Base-by-base conservation (phyloP, 1,139 yeast genomes). In the Pichia sp. region DNA sequence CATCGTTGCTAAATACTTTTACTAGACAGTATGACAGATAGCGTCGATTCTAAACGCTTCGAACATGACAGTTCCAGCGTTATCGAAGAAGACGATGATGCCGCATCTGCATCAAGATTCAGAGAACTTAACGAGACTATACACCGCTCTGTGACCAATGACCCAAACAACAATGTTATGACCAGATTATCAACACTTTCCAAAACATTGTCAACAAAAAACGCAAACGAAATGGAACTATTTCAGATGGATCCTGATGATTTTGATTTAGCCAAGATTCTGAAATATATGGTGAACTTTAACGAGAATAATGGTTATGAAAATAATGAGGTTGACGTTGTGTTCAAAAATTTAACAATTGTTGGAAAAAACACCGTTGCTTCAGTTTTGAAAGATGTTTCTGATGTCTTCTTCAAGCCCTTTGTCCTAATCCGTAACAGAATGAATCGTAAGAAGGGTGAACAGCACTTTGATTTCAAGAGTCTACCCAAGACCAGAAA, bases 331-430 rank as follows among this genome's bases (percentile, higher is more conserved):
- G 68, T 79, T 8, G 83, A 83, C 53, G 72, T 80, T 7, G 66
- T 73, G 1, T 69, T 79, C 53, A 71, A 74, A 58, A 71, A 76
- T 55, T 68, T 80, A 18, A 64, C 71, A 2, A 78, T 79, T 8
- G 65, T 62, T 47, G 85, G 84, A 55, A 66, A 69, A 39, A 83
- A 80, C 60, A 71, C 75, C 25, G 66, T 78, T 2, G 72, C 76
- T 40, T 66, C 80, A 4, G 72, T 74, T 55, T 75, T 74, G 26
- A 70, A 72, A n/a, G 79, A 83, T 16, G 75, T 74, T 16, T 67
- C 71, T 13, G 79, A 76, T 58, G 58, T 78, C 9, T 58, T 79
- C 26, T 67, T 69, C 41, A 70, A 71, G 21, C 81, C 83, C 19
- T 8, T 54, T 22, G 25, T 52, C 16, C 45, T 46, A 51, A 49